These are phyloP conservation scores for Nicotiana obtusifolia DNA, from an alignment of 257 asterid genomes.

Conservation along the genomic window DNA sequence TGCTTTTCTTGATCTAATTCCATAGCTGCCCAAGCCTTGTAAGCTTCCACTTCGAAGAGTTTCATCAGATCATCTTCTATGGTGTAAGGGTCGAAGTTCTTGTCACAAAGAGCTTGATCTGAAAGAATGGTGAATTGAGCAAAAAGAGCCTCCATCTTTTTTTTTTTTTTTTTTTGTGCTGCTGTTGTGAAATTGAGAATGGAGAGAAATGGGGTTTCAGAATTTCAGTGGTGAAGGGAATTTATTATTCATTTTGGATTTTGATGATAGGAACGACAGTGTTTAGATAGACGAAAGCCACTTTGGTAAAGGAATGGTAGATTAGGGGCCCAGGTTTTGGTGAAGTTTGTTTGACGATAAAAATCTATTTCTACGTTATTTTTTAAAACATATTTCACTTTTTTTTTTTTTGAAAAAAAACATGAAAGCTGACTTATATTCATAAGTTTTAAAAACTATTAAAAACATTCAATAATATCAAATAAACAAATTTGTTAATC, in stretches of 20 bases:
- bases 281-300: not conserved
- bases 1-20: slow-evolving; percentile 52
- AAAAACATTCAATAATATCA: no score
- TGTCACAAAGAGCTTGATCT: slow-evolving; percentile 55
- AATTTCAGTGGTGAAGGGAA: not conserved
- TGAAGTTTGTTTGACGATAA: no score
- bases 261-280: not conserved
- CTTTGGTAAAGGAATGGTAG: not conserved
- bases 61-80: slow-evolving; percentile 61
- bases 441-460: no score
- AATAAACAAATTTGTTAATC: no score
- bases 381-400: no score
- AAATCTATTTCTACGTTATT: no score
- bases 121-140: slow-evolving; percentile 62
- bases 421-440: no score
- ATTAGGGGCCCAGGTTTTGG: not conserved
- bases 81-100: slow-evolving; percentile 62
- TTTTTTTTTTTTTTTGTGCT: not conserved
- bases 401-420: no score
- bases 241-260: not conserved
- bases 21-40: slow-evolving; percentile 84
- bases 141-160: slow-evolving; percentile 69
- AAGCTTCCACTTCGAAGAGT: slow-evolving; percentile 76
- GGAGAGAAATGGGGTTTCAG: not conserved
- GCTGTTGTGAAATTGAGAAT: not conserved